Conservation (phyloP, 2,329 filamentous ascomycete genomes). For the Neophaeococcomyces mojaviensis region DNA sequence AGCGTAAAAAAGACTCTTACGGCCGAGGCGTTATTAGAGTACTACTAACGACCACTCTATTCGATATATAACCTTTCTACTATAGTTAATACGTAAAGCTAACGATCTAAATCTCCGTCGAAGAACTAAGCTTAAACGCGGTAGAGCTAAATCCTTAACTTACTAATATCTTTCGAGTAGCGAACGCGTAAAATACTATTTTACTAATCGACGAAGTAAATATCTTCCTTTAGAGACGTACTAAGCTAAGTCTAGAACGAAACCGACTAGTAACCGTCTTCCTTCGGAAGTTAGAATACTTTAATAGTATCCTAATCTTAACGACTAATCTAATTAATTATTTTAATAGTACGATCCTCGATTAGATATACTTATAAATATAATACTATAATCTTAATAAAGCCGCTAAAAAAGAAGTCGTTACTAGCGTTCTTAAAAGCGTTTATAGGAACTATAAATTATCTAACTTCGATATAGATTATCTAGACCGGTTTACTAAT, state of each 20-base stretch:
- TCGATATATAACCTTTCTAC: constrained; percentile 31
- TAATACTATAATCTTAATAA: constrained; percentile 7
- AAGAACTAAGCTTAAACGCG: constrained; percentile 25
- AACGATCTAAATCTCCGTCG: constrained; percentile 42
- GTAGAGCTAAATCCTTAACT: constrained; percentile 6
- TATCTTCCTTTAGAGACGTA: constrained; percentile 14
- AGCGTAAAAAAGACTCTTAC: constrained; percentile 57
- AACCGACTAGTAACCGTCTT: constrained; percentile 23
- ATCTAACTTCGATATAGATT: not conserved
- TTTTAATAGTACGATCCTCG: constrained; percentile 7
- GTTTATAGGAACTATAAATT: not conserved
- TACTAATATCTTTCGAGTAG: constrained; percentile 1
- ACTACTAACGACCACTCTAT: constrained; percentile 45
- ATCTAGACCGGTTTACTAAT: not conserved
- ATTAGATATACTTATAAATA: constrained; percentile 6
- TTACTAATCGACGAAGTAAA: constrained; percentile 16
- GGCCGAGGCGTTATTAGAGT: constrained; percentile 58
- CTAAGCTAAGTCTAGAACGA: constrained; percentile 13
- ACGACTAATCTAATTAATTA: constrained; percentile 24
- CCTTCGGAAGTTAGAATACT: constrained; percentile 23
- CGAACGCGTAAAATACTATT: constrained; percentile 10
- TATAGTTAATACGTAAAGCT: constrained; percentile 25
- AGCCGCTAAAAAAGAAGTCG: constrained; percentile 1
- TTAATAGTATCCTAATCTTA: constrained; percentile 21
- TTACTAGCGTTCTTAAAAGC: not conserved